phyloP scores from a whole-genome alignment of 306 rosid species.

The Luffa acutangula region DNA sequence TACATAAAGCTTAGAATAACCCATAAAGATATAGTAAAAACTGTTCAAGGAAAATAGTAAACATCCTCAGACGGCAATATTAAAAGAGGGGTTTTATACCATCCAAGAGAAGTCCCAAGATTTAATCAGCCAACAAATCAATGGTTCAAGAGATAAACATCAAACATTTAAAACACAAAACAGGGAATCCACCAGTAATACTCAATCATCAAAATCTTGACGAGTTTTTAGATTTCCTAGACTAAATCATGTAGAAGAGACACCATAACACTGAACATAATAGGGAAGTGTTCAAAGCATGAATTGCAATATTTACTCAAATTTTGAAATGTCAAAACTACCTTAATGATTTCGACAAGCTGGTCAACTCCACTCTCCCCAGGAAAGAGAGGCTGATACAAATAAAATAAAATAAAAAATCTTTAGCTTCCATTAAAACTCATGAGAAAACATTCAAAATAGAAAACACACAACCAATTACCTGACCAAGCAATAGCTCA shows the following conservation, averaged over 20 bases:
- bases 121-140: neutral
- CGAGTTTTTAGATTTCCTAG: neutral
- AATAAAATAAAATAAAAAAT: neutral
- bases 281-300: neutral
- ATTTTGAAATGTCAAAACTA: constrained; percentile 17
- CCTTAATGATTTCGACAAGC: constrained; percentile 98
- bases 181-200: no score
- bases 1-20: neutral
- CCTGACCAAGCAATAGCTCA: constrained; percentile 94
- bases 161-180: neutral
- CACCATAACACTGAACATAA: neutral
- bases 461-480: constrained; percentile 19
- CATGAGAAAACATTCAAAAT: neutral
- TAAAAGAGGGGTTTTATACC: neutral
- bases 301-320: neutral
- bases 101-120: neutral
- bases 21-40: neutral
- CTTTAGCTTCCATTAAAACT: neutral
- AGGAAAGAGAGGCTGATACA: constrained; percentile 80
- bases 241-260: neutral
- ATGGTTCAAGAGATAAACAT: neutral
- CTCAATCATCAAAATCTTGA: neutral
- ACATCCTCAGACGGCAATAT: neutral
- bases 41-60: neutral
- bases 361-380: constrained; percentile 99